Percentiles rank a stretch among this genome's conserved stretches.
phyloP scores from a whole-genome alignment of 352 stramenopile genomes.

The Pythium pyrilobum region DNA sequence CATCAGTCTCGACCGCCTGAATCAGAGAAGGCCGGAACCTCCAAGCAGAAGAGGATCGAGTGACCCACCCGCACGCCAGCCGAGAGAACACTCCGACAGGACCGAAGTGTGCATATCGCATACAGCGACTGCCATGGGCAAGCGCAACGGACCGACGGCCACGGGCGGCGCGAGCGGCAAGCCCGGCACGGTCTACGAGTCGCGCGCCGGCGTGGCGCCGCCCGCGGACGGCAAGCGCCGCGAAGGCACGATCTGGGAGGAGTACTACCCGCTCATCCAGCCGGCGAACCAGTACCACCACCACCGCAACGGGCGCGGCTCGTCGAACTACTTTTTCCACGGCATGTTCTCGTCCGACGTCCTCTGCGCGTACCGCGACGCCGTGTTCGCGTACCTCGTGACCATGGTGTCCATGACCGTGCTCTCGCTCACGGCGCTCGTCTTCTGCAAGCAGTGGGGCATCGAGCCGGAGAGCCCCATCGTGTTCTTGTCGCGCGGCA shows the following conservation, averaged over 20 bases:
- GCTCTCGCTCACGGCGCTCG: slow-evolving; percentile 70
- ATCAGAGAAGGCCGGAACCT: not conserved
- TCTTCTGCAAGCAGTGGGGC: slow-evolving; percentile 83
- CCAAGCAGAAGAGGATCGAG: not conserved
- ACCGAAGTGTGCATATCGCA: too few species aligned
- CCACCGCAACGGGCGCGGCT: slow-evolving; percentile 58
- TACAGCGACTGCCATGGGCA: slow-evolving; percentile 20
- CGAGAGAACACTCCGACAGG: not conserved
- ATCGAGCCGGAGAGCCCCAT: slow-evolving; percentile 41
- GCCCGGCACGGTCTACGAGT: slow-evolving; percentile 27
- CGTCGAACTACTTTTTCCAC: slow-evolving; percentile 86
- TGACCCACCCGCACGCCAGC: too few species aligned
- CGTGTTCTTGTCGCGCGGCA: slow-evolving; percentile 45
- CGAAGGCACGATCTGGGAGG: slow-evolving; percentile 67
- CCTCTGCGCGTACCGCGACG: slow-evolving; percentile 77
- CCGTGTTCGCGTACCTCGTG: slow-evolving; percentile 76
- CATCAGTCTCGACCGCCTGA: not conserved
- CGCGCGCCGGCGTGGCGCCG: slow-evolving; percentile 14
- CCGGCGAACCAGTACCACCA: slow-evolving; percentile 76
- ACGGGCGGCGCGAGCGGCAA: slow-evolving; percentile 6
- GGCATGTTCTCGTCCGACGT: slow-evolving; percentile 86
- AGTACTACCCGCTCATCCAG: slow-evolving; percentile 87
- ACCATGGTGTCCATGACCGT: slow-evolving; percentile 75
- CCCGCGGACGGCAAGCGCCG: slow-evolving; percentile 11
- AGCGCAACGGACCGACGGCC: slow-evolving; percentile 14